Evolutionary conservation across 208 protist species (phyloP), one percentile per base, ranked within the genome.

Genomic region (Leishmania martiniquensis): DNA sequence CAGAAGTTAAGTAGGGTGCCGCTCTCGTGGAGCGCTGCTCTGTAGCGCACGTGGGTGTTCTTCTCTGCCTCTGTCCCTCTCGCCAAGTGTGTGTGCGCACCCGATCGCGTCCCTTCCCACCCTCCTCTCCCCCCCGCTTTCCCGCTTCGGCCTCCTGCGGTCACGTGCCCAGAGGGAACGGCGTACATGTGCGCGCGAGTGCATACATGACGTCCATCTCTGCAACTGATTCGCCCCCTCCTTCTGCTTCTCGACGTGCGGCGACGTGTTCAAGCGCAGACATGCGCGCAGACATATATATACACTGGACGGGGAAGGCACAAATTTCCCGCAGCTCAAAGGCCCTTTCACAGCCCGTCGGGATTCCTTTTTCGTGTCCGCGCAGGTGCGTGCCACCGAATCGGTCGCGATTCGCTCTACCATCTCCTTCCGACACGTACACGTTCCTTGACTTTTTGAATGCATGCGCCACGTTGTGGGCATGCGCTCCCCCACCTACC

Each of bases 401-500:
- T 29, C 39, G 2, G 42, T 42, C 6, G 29, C 25, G 65, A 9
- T 29, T 32, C 39, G 2, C 37, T 5, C 22, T 2, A 2, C 32
- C 29, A 9, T n/a, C 47, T 42, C 68, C 47, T 72, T 25, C 13
- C 3, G 4, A 57, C 15, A 72, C 13, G 3, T 29, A 7, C 29
- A 2, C 17, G 32, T 47, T 32, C 13, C 5, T 32, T 13, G 34
- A 12, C 39, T 9, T 34, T 65, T 42, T 32, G 52, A 75, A 83
- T 78, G 75, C 78, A 82, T 44, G 75, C 69, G 1, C 76, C 81
- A 42, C 81, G 66, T 34, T 66, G 71, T 68, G 69, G 44, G 0
- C 70, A 81, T 62, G 77, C 51, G 10, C 51, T 63, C 17, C n/a
- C 60, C 42, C 77, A 52, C n/a, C 39, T 54, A 57, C 22, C 57